phyloP scores from a whole-genome alignment of 2,329 filamentous ascomycete species.

The Bipolaris oryzae region DNA sequence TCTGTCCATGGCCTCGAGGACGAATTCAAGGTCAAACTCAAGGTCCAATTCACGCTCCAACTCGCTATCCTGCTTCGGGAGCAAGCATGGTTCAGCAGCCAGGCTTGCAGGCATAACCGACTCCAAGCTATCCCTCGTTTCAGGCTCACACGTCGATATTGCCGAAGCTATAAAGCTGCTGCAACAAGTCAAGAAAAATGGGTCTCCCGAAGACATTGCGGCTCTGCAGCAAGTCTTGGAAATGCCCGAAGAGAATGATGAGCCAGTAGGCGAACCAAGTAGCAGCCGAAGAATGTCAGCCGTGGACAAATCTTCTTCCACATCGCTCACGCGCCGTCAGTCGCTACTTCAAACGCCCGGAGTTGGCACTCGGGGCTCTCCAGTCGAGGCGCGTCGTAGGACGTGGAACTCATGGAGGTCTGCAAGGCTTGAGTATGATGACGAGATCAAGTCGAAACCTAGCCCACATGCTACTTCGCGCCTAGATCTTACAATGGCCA shows the following conservation, averaged over 20 bases:
- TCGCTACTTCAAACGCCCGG: conserved; percentile 51
- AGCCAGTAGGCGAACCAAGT: conserved; percentile 19
- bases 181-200: conserved; percentile 56
- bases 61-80: conserved; percentile 35
- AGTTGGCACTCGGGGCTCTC: conserved; percentile 43
- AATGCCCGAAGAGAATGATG: conserved; percentile 20
- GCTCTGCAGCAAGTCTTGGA: conserved; percentile 47
- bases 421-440: conserved; percentile 30
- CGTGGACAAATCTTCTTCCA: conserved; percentile 31
- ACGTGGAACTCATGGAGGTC: conserved; percentile 43
- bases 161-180: conserved; percentile 54
- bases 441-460: conserved; percentile 41
- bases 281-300: conserved; percentile 30
- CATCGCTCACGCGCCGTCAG: conserved; percentile 45
- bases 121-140: conserved; percentile 40
- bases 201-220: conserved; percentile 56
- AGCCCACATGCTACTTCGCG: conserved; percentile 25
- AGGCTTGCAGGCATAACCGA: conserved; percentile 31
- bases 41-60: conserved; percentile 28
- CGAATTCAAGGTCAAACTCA: conserved; percentile 31
- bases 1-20: conserved; percentile 36
- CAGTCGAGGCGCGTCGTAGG: conserved; percentile 42
- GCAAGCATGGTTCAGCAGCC: conserved; percentile 29
- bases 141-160: conserved; percentile 49
- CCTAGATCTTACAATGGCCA: conserved; percentile 25